Evolutionary conservation across 805 yeast species (phyloP).

Genomic region (Priceomyces melissophilus): DNA sequence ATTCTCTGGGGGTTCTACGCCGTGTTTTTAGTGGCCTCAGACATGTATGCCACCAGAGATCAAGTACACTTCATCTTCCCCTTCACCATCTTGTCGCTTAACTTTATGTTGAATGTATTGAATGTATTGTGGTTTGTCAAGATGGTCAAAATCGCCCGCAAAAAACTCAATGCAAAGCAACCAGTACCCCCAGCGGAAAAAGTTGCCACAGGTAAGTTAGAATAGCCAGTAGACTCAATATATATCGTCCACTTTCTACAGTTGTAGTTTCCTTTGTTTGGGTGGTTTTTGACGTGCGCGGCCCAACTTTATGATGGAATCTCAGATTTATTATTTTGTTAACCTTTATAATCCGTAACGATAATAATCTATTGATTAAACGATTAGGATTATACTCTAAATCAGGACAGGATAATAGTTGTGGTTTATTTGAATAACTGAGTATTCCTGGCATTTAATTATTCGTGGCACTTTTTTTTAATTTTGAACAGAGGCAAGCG

Average conservation of each 20-base stretch:
- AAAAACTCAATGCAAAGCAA: conserved; percentile 30
- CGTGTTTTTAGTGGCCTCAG: conserved; percentile 47
- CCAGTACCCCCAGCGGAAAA: conserved; percentile 13
- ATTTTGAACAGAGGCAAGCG: too few species aligned
- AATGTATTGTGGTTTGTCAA: conserved; percentile 86
- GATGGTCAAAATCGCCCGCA: conserved; percentile 74
- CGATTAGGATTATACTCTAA: not conserved
- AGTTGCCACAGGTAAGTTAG: conserved; percentile 15
- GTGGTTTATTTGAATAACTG: too few species aligned
- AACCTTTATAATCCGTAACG: too few species aligned
- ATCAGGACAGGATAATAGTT: not conserved
- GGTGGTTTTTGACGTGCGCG: not conserved
- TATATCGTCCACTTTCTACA: not conserved
- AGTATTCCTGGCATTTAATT: too few species aligned
- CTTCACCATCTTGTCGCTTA: conserved; percentile 49
- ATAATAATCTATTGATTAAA: too few species aligned
- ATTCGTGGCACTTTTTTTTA: too few species aligned
- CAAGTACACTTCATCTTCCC: conserved; percentile 48
- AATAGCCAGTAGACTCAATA: conserved; percentile 7
- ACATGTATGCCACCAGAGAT: conserved; percentile 44
- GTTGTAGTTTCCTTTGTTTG: not conserved
- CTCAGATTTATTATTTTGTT: too few species aligned
- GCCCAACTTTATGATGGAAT: too few species aligned
- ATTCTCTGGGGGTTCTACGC: conserved; percentile 86
- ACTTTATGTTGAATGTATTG: conserved; percentile 59